Conservation (phyloP, 139 green algal species). For the Volvox africanus region DNA sequence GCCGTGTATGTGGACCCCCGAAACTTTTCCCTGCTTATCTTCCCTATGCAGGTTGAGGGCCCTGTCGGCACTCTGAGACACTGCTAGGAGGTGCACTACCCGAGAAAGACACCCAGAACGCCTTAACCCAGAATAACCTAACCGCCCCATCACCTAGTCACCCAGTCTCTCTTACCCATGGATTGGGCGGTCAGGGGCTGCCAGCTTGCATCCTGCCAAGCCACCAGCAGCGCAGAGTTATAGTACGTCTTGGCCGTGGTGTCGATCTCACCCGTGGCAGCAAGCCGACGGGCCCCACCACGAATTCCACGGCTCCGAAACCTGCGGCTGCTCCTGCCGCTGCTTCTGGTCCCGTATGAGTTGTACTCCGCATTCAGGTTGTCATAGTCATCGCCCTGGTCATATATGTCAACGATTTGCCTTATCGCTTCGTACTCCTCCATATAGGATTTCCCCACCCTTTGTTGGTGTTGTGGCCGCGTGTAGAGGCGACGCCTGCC, state of each 20-base stretch:
- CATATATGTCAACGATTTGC: background rate
- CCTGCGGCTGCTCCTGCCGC: background rate
- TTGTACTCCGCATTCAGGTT: background rate
- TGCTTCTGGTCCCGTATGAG: background rate
- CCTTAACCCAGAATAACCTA: too few species aligned
- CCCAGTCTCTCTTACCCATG: background rate
- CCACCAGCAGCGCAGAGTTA: background rate
- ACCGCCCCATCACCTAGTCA: too few species aligned
- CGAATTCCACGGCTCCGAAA: background rate
- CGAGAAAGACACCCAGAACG: too few species aligned
- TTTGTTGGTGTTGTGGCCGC: background rate
- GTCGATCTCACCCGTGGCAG: background rate
- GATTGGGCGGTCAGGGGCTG: background rate
- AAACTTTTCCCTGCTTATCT: too few species aligned
- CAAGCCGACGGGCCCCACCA: background rate
- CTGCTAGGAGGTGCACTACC: too few species aligned
- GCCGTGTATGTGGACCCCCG: too few species aligned
- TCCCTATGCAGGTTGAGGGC: too few species aligned
- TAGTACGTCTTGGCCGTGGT: conserved; percentile 9
- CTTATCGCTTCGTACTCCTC: background rate
- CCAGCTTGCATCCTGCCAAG: background rate
- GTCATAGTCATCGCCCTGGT: background rate
- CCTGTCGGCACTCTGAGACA: too few species aligned
- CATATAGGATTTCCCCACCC: background rate
- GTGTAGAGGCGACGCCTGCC: background rate